Evolutionary conservation across 805 yeast species (phyloP).

Genomic region (Saturnispora mendoncae): DNA sequence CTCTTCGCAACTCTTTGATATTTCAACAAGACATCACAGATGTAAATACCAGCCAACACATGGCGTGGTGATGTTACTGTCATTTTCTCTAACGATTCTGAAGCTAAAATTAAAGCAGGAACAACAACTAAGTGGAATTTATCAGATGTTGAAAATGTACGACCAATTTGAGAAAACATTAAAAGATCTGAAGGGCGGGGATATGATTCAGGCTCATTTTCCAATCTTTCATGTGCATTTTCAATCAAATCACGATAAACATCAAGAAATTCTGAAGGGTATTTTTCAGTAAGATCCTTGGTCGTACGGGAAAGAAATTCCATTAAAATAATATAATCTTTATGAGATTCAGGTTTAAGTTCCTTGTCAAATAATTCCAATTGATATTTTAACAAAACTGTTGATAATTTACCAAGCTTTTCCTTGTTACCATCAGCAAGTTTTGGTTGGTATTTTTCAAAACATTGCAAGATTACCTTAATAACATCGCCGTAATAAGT

Average conservation of each 20-base stretch:
- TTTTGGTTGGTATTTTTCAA: slow-evolving; percentile 62
- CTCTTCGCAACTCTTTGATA: slow-evolving; percentile 80
- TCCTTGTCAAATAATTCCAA: slow-evolving; percentile 37
- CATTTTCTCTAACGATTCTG: slow-evolving; percentile 55
- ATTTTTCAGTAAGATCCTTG: slow-evolving; percentile 54
- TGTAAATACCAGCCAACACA: slow-evolving; percentile 50
- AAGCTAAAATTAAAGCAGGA: slow-evolving; percentile 66
- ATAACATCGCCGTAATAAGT: slow-evolving; percentile 36
- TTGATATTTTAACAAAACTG: slow-evolving; percentile 55
- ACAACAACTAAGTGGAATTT: slow-evolving; percentile 88
- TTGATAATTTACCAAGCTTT: slow-evolving; percentile 53
- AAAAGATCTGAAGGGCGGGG: slow-evolving; percentile 49
- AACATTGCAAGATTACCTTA: slow-evolving; percentile 43
- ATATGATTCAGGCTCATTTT: slow-evolving; percentile 18
- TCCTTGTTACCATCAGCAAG: slow-evolving; percentile 77
- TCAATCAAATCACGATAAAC: slow-evolving; percentile 49
- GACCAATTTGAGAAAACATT: slow-evolving; percentile 63
- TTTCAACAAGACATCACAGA: slow-evolving; percentile 54
- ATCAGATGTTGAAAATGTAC: slow-evolving; percentile 87
- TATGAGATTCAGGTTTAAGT: slow-evolving; percentile 19
- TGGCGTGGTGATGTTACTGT: slow-evolving; percentile 15
- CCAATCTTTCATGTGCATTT: slow-evolving; percentile 47
- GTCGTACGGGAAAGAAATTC: slow-evolving; percentile 36
- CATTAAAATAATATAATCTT: slow-evolving; percentile 27
- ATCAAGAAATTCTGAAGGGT: slow-evolving; percentile 54